Percentiles rank a stretch among this genome's conserved stretches.
Evolutionary conservation across 306 rosid species (phyloP).

Genomic region (Leucaena leucocephala): DNA sequence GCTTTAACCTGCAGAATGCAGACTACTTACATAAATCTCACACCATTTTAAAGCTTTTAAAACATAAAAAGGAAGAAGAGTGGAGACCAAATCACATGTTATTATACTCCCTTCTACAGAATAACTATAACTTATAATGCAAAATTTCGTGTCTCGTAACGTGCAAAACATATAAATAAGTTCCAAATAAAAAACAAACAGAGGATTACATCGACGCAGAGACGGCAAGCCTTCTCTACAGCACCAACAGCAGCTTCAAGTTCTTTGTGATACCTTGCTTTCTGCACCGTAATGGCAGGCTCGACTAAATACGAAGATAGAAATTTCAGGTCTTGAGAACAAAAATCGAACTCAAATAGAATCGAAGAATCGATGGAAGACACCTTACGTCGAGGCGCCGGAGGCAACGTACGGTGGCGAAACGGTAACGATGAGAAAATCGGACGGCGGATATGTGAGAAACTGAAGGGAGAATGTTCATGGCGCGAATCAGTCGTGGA

Average conservation of each 20-base stretch:
- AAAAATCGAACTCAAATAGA: neutral
- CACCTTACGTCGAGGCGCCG: constrained; percentile 20
- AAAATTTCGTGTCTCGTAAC: neutral
- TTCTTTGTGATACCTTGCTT: constrained; percentile 62
- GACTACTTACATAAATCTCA: neutral
- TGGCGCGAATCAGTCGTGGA: constrained; percentile 9
- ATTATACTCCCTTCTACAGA: neutral
- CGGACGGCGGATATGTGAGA: constrained; percentile 52
- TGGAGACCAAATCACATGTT: constrained; percentile 1
- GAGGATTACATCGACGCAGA: constrained; percentile 61
- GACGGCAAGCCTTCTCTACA: constrained; percentile 69
- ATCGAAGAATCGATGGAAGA: constrained; percentile 30
- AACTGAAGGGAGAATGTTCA: constrained; percentile 49
- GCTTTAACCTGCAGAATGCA: constrained; percentile 62
- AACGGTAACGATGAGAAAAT: constrained; percentile 34
- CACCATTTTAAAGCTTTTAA: neutral
- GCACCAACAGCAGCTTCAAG: constrained; percentile 75
- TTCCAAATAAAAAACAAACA: neutral
- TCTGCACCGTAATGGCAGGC: constrained; percentile 32
- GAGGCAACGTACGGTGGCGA: constrained; percentile 8
- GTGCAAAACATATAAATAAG: neutral
- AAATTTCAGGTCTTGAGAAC: neutral
- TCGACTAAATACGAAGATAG: neutral
- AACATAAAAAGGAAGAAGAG: neutral
- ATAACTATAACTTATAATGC: neutral